Conservation (phyloP, 441 rosid genomes). For the Dalechampia spathulata region DNA sequence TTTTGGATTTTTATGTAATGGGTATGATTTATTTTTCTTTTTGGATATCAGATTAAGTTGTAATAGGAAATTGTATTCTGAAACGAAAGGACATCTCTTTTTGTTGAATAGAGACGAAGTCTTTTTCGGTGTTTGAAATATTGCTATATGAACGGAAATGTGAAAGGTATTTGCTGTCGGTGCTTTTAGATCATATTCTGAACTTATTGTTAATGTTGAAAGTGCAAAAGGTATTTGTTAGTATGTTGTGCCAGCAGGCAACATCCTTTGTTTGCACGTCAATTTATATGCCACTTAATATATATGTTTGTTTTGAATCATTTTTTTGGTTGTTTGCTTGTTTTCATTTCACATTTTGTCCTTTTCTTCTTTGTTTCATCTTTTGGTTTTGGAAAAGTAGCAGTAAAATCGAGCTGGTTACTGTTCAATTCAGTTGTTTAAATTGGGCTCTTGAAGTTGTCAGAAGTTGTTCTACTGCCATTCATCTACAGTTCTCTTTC, state of each 20-base stretch:
- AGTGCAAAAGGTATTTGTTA: background rate
- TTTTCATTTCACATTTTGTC: background rate
- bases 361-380: background rate
- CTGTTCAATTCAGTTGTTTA: background rate
- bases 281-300: background rate
- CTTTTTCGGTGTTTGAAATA: background rate
- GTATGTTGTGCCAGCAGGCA: background rate
- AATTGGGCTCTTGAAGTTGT: background rate
- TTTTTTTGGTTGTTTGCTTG: background rate
- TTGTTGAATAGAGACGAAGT: background rate
- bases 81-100: too few species aligned
- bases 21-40: too few species aligned
- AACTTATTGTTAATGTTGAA: background rate
- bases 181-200: background rate
- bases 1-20: constrained; percentile 3
- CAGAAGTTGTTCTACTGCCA: background rate
- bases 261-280: background rate
- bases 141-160: background rate
- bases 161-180: background rate
- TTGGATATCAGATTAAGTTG: too few species aligned
- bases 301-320: too few species aligned
- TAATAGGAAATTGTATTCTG: too few species aligned
- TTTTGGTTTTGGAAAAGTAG: background rate
- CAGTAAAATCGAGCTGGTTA: background rate
- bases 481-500: background rate